Evolutionary conservation across 257 asterid species (phyloP).

Genomic region (Jacaranda copaia): DNA sequence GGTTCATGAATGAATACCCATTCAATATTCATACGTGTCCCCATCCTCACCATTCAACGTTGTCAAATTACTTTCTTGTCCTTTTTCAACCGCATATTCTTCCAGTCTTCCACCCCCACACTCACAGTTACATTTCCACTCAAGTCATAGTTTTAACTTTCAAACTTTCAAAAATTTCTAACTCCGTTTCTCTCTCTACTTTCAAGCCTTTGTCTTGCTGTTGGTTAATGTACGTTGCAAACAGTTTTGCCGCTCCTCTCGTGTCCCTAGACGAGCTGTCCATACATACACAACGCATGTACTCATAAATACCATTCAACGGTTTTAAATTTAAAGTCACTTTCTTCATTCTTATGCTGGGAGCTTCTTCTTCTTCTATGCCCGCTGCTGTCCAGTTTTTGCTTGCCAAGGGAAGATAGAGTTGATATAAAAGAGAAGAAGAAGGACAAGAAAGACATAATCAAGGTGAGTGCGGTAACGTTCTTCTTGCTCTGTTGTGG

Average conservation of each 20-base stretch:
- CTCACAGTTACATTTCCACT: background rate
- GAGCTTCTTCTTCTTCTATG: constrained; percentile 12
- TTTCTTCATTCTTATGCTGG: constrained; percentile 24
- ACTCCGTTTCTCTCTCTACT: constrained; percentile 16
- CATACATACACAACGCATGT: constrained; percentile 36
- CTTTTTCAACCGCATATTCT: constrained; percentile 34
- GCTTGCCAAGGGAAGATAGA: background rate
- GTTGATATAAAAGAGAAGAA: background rate
- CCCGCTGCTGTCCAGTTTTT: constrained; percentile 30
- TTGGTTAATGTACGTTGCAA: constrained; percentile 34
- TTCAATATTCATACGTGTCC: constrained; percentile 4
- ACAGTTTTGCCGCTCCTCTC: constrained; percentile 48
- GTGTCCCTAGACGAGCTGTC: constrained; percentile 48
- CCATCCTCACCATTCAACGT: constrained; percentile 25
- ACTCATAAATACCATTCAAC: constrained; percentile 49
- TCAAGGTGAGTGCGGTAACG: constrained; percentile 22
- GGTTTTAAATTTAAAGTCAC: constrained; percentile 33
- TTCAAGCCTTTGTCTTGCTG: background rate
- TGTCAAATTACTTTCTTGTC: constrained; percentile 46
- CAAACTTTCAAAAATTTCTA: constrained; percentile 50
- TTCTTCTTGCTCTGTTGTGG: background rate
- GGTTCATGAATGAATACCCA: constrained; percentile 27
- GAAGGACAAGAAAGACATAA: background rate
- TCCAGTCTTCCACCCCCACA: too few relatives aligned
- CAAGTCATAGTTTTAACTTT: constrained; percentile 5